Evolutionary conservation across 805 yeast genomes (phyloP).

Genomic region (Candida ovalis): DNA sequence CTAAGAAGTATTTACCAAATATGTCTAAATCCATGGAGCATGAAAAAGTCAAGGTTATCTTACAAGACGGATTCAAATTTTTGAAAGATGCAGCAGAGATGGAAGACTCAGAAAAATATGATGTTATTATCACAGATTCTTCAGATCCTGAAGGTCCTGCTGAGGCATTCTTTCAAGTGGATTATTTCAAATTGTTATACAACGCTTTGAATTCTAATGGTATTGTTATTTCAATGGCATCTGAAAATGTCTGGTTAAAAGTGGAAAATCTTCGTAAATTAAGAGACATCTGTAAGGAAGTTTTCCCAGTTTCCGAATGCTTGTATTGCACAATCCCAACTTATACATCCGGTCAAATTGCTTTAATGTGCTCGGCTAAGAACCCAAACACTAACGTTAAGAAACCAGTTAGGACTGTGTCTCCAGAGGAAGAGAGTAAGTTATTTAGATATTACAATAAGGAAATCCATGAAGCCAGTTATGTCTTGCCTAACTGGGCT

Average conservation of each 20-base stretch:
- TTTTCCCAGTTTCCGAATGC: conserved; percentile 60
- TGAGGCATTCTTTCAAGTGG: conserved; percentile 75
- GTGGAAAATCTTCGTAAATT: conserved; percentile 48
- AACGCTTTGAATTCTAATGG: conserved; percentile 45
- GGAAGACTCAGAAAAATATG: conserved; percentile 49
- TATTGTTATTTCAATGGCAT: conserved; percentile 72
- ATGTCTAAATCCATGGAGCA: conserved; percentile 81
- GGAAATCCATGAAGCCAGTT: conserved; percentile 65
- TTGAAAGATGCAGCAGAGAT: conserved; percentile 49
- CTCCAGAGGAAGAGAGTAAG: conserved; percentile 42
- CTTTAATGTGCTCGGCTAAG: conserved; percentile 69
- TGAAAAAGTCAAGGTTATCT: conserved; percentile 85
- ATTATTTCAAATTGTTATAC: conserved; percentile 65
- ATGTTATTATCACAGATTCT: conserved; percentile 86
- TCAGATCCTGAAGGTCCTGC: conserved; percentile 96
- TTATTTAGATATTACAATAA: conserved; percentile 63
- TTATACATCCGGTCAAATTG: conserved; percentile 86
- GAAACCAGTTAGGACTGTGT: conserved; percentile 47
- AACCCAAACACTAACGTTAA: conserved; percentile 42
- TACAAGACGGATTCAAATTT: conserved; percentile 98
- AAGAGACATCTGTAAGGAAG: conserved; percentile 44
- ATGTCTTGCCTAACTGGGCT: conserved; percentile 82
- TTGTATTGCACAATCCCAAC: conserved; percentile 83
- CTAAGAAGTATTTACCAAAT: conserved; percentile 83
- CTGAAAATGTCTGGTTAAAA: conserved; percentile 77